Base-by-base conservation (phyloP, 441 rosid genomes). In the Macaranga tanarius region DNA sequence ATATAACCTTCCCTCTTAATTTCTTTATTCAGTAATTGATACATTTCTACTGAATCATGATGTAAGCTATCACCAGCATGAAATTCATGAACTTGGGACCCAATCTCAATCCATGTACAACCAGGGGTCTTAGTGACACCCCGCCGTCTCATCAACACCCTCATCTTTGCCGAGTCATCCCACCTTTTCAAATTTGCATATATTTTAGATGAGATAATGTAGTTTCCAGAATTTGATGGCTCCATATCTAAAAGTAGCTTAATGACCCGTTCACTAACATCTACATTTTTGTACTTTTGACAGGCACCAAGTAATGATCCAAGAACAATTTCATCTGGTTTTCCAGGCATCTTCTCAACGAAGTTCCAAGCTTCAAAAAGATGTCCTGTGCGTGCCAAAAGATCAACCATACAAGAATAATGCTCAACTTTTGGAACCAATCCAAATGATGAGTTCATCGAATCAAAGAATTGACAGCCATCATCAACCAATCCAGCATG, bases 221-320 rank as follows among this genome's bases (percentile, higher is more conserved):
- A 93, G 66, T 92, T 90, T 58, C 93, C 93, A 12, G 98, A 90
- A 81, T 90, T 89, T 26, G 79, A 82, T 17, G 88, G 88, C 70
- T 90, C 84, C 73, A 84, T 78, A 72, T 86, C 84, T 71, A 84
- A 81, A 77, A 88, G 84, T 40, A 86, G 82, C 68, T 73, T 83
- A 79, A 83, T 80, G 26, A 86, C 97, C 67, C 69, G 74, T 70
- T 84, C 90, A 75, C 86, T 74, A 19, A 90, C 74, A 34, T 83
- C 88, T 7, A 67, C 65, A 75, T 88, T 83, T 77, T 76, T 84
- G 56, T 77, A 75, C 83, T 87, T 88, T 20, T 86, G 89, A 69
- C 96, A 92, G 2, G 96, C 98, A 77, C 92, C 93, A 67, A 90
- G 97, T 74, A 92, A 70, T 59, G 97, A 85, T 62, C 96, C 95